phyloP scores from a whole-genome alignment of 2,329 filamentous ascomycete species.

The Aureobasidium lini region DNA sequence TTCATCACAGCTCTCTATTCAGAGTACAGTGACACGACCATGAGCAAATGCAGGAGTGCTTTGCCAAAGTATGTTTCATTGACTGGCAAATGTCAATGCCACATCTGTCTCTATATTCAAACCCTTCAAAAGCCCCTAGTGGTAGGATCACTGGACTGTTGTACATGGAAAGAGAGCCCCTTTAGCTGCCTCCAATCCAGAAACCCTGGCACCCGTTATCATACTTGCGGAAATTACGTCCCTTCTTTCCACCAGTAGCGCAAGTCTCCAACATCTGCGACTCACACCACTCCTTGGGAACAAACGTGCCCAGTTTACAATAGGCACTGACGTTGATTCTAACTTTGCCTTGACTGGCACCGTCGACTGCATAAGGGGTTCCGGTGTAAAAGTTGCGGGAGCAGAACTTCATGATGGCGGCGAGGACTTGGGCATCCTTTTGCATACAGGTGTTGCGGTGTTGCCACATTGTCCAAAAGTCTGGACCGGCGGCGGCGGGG shows the following conservation, averaged over 20 bases:
- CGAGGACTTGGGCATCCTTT: not conserved
- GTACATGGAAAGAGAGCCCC: no score
- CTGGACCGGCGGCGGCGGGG: not conserved
- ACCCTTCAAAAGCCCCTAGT: no score
- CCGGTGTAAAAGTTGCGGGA: not conserved
- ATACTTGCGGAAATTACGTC: not conserved
- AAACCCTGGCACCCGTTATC: not conserved
- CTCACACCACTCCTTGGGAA: not conserved
- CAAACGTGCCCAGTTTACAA: not conserved
- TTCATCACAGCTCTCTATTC: no score
- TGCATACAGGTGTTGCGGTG: not conserved
- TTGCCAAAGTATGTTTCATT: no score
- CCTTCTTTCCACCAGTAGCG: not conserved
- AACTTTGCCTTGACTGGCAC: not conserved
- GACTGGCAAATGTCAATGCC: no score
- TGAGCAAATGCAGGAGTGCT: no score
- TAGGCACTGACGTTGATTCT: not conserved
- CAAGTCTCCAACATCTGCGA: constrained; percentile 1
- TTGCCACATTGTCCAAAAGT: not conserved
- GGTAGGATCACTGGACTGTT: no score
- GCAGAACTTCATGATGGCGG: not conserved
- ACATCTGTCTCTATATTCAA: no score
- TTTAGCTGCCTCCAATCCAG: not conserved
- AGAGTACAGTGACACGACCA: no score
- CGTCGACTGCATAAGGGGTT: not conserved